phyloP scores from a whole-genome alignment of 768 basidiomycete genomes.

The Trametes elegans region DNA sequence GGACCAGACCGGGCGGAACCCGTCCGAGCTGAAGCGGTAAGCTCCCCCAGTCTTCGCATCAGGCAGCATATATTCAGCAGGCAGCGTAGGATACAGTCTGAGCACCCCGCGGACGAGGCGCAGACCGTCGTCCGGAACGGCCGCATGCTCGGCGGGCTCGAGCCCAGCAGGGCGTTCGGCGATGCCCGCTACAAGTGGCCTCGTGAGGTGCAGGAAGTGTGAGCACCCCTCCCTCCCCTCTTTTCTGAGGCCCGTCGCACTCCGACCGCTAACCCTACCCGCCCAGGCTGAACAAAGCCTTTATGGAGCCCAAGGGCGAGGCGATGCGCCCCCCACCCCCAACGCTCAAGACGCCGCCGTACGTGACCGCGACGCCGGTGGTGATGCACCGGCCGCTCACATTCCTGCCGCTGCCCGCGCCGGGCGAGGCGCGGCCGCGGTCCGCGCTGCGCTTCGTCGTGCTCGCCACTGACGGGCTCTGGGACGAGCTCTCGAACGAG shows the following conservation, averaged over 20 bases:
- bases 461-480: conserved; percentile 77
- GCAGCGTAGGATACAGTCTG: conserved; percentile 61
- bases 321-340: conserved; percentile 58
- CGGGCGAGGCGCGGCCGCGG: conserved; percentile 27
- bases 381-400: conserved; percentile 73
- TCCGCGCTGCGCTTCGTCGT: conserved; percentile 72
- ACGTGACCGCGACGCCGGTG: conserved; percentile 82
- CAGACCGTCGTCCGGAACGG: conserved; percentile 73
- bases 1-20: conserved; percentile 94
- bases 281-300: conserved; percentile 63
- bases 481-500: conserved; percentile 63
- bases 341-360: conserved; percentile 84
- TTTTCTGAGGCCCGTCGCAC: too few species aligned
- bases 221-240: conserved; percentile 25
- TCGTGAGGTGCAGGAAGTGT: conserved; percentile 69
- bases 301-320: conserved; percentile 60
- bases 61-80: not conserved
- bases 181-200: conserved; percentile 92
- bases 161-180: conserved; percentile 85
- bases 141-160: conserved; percentile 83
- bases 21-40: conserved; percentile 79
- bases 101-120: conserved; percentile 79
- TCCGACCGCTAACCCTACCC: too few species aligned
- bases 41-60: not conserved
- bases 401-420: conserved; percentile 40